Evolutionary conservation across 352 stramenopile genomes (phyloP).

Genomic region (Globisporangium splendens): DNA sequence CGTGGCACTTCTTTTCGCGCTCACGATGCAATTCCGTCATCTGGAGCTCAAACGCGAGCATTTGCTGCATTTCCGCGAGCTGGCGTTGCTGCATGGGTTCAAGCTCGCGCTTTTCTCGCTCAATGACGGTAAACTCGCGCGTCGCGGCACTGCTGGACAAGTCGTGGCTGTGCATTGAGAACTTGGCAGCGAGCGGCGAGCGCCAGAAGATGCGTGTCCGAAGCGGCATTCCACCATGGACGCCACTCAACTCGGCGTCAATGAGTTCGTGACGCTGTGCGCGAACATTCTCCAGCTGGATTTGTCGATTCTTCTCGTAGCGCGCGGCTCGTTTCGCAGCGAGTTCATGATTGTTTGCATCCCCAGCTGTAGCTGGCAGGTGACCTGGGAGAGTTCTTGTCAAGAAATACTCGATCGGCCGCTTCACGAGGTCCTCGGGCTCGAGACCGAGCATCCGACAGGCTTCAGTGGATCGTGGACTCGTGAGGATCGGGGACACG

Average conservation of each 20-base stretch:
- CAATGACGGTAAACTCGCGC: constrained; percentile 53
- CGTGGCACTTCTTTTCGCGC: constrained; percentile 37
- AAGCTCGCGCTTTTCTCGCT: constrained; percentile 61
- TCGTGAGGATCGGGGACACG: constrained; percentile 44
- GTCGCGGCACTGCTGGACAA: constrained; percentile 11
- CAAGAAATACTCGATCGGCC: constrained; percentile 60
- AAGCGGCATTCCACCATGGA: constrained; percentile 51
- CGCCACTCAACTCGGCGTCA: constrained; percentile 37
- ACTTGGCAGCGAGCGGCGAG: constrained; percentile 35
- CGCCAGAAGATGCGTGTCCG: constrained; percentile 51
- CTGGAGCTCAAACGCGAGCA: constrained; percentile 63
- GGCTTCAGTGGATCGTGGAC: constrained; percentile 62
- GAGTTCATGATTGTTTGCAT: constrained; percentile 30
- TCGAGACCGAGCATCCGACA: constrained; percentile 75
- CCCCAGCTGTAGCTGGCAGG: not conserved
- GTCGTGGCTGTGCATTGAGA: constrained; percentile 18
- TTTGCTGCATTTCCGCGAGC: constrained; percentile 65
- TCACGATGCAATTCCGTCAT: constrained; percentile 54
- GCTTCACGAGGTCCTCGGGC: constrained; percentile 54
- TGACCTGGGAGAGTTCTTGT: constrained; percentile 7
- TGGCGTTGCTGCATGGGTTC: constrained; percentile 72
- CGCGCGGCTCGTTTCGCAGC: constrained; percentile 49
- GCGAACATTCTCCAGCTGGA: constrained; percentile 48
- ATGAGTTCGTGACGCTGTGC: constrained; percentile 55
- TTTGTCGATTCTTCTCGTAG: constrained; percentile 55